phyloP scores from a whole-genome alignment of 164 flowering plant genomes.

The Nymphaea colorata region DNA sequence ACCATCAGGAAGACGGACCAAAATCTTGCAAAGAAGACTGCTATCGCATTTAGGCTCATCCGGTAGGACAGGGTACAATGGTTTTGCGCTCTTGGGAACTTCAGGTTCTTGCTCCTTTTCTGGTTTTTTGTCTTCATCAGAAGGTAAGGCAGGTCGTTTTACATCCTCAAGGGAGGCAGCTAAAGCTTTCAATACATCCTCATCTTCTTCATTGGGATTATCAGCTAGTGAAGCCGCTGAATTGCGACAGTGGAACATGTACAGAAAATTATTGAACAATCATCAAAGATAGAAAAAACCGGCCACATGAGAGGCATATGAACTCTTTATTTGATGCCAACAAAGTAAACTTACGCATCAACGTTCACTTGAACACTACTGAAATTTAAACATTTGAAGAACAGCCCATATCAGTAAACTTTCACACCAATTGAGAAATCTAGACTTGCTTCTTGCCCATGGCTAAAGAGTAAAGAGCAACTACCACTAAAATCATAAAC shows the following conservation, averaged over 20 bases:
- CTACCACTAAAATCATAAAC: too few species aligned
- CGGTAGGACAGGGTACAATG: conserved; percentile 62
- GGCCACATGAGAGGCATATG: too few species aligned
- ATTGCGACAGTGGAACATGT: background rate
- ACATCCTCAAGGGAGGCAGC: conserved; percentile 47
- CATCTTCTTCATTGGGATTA: conserved; percentile 37
- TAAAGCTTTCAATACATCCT: conserved; percentile 36
- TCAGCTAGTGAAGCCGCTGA: conserved; percentile 4
- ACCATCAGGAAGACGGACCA: conserved; percentile 91
- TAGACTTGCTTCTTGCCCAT: too few species aligned
- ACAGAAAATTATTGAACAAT: background rate
- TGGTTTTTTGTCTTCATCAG: conserved; percentile 10
- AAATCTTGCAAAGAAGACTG: conserved; percentile 74
- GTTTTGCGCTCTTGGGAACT: conserved; percentile 15
- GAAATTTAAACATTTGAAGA: too few species aligned
- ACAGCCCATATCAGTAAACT: too few species aligned
- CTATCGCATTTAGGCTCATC: conserved; percentile 86
- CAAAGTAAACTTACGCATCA: too few species aligned
- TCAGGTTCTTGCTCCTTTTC: conserved; percentile 18
- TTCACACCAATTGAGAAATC: too few species aligned
- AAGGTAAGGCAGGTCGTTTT: conserved; percentile 14
- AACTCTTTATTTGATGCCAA: too few species aligned
- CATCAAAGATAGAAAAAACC: background rate
- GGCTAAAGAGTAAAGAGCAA: too few species aligned
- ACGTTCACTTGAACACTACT: too few species aligned